phyloP scores from a whole-genome alignment of 2,329 filamentous ascomycete genomes.

The Ramularia endophylla region DNA sequence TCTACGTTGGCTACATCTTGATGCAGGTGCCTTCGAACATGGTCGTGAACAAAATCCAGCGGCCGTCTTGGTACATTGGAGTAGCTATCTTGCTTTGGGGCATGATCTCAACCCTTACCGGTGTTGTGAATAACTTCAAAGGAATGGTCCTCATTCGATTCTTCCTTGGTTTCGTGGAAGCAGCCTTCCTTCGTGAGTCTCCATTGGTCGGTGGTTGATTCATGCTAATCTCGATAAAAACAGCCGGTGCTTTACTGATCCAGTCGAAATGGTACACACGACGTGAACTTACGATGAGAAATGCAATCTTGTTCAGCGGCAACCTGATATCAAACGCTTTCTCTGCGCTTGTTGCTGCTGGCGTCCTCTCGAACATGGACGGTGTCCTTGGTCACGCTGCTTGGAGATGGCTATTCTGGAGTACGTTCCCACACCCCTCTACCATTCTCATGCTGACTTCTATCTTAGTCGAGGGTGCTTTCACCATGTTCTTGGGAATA shows the following conservation, averaged over 20 bases:
- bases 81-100: conserved; percentile 77
- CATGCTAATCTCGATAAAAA: conserved; percentile 37
- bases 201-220: conserved; percentile 41
- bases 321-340: conserved; percentile 67
- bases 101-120: conserved; percentile 53
- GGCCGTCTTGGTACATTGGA: conserved; percentile 56
- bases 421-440: too few relatives aligned
- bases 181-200: conserved; percentile 24
- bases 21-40: conserved; percentile 59
- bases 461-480: conserved; percentile 26
- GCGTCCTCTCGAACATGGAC: conserved; percentile 62
- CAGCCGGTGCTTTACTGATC: conserved; percentile 48
- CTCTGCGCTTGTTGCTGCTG: conserved; percentile 54
- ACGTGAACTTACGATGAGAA: conserved; percentile 60
- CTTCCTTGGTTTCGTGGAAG: conserved; percentile 59
- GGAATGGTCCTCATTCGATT: conserved; percentile 34
- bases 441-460: background rate
- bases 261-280: conserved; percentile 64
- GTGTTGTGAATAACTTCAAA: conserved; percentile 23
- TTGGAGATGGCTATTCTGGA: conserved; percentile 40
- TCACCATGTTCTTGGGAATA: conserved; percentile 23
- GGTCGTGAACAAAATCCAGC: conserved; percentile 60
- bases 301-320: conserved; percentile 61
- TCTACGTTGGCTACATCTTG: conserved; percentile 52
- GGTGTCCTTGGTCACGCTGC: conserved; percentile 51